Evolutionary conservation across 106 monocot species (phyloP), one percentile per base, ranked within the genome.

Genomic region (Iris macrosiphon): DNA sequence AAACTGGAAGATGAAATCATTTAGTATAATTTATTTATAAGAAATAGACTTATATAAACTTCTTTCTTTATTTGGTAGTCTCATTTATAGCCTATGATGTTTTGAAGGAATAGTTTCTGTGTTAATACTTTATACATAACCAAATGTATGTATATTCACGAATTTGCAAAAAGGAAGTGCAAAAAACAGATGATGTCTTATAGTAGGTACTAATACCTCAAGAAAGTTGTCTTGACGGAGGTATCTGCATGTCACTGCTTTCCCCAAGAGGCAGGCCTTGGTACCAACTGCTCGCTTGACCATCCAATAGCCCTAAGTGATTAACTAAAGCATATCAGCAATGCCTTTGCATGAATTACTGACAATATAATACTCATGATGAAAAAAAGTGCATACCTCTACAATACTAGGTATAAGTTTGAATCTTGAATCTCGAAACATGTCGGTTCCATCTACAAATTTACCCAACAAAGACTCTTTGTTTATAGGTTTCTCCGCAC

Each of bases 241-340:
- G 49, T 96, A 90, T 44, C 67, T 89, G 70, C 96, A 96, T 30
- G 96, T 80, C 3, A 96, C 96, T 42, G 90, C 89, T 75, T 89
- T 96, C 25, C 90, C 96, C 20, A 96, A 67, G 15, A 96, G 85
- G 62, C 96, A 96, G 41, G 96, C 89, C 63, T 86, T 89, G 7
- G 82, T 79, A 57, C 96, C 96, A 7, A 96, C 96, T n/a, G 96
- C 96, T 23, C 89, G 81, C 59, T 96, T 96, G 29, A 80, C 89
- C 96, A 96, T 96, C 96, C 96, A 96, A 61, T 96, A 96, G 17
- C 96, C 96, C 94, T 95, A 52, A 28, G 22, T 38, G 23, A 16
- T 45, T 39, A 2, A 28, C 27, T 43, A 30, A 52, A 58, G 20
- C n/a, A 62, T 25, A 32, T 38, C 18, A 44, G 35, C 41, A 19